A percentile compares a stretch with the other conserved stretches of the same genome.
Conservation (phyloP, 2,329 filamentous ascomycete genomes). For the Thielaviopsis euricoi region DNA sequence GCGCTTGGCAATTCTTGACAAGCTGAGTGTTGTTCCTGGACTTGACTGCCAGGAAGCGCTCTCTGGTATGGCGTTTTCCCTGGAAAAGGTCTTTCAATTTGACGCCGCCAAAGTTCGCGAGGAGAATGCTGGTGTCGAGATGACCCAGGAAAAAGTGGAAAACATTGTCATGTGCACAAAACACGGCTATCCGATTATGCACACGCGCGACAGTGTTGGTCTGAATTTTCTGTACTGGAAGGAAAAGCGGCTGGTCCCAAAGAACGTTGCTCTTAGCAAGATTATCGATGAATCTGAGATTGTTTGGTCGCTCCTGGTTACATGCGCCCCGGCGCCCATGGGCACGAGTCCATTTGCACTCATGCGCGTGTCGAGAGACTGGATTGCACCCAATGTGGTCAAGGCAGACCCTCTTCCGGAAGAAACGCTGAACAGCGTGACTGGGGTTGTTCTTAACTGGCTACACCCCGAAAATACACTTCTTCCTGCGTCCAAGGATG, state of each 20-base stretch:
- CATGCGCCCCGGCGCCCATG: conserved; percentile 45
- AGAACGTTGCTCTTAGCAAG: conserved; percentile 21
- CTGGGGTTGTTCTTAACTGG: conserved; percentile 45
- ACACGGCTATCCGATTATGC: conserved; percentile 56
- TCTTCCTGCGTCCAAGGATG: conserved; percentile 28
- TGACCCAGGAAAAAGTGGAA: conserved; percentile 29
- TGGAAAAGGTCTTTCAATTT: conserved; percentile 53
- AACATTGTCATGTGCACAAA: conserved; percentile 49
- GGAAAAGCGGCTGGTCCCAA: conserved; percentile 34
- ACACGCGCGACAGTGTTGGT: conserved; percentile 49
- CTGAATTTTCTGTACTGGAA: conserved; percentile 67
- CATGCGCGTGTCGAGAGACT: conserved; percentile 49
- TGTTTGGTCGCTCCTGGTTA: conserved; percentile 52
- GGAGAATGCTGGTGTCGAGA: not conserved
- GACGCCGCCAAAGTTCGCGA: conserved; percentile 41
- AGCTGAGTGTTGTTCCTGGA: conserved; percentile 48
- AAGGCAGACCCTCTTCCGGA: conserved; percentile 34
- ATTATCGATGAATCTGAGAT: conserved; percentile 27
- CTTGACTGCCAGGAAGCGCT: conserved; percentile 67
- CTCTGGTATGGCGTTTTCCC: conserved; percentile 53
- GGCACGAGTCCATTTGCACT: conserved; percentile 4
- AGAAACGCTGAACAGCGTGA: conserved; percentile 21
- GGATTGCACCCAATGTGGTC: conserved; percentile 53
- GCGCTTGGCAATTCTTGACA: conserved; percentile 51
- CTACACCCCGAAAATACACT: conserved; percentile 52